Evolutionary conservation across 106 monocot species (phyloP).

Genomic region (Phalaenopsis equestris): DNA sequence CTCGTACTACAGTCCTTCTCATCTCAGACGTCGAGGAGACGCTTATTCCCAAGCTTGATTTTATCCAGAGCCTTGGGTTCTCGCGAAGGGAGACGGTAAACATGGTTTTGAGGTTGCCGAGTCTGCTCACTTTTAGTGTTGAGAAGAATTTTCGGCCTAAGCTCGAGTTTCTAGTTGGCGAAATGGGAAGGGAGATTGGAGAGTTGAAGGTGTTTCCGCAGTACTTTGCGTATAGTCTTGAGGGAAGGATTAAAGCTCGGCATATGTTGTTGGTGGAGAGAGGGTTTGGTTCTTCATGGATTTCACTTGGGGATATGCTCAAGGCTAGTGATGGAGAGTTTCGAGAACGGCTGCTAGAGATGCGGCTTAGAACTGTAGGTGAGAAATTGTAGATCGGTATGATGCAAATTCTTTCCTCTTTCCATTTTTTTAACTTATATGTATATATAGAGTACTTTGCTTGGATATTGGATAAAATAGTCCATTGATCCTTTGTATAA

Average conservation of each 20-base stretch:
- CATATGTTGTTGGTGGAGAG: conserved; percentile 38
- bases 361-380: conserved; percentile 1
- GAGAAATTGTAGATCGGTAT: neutral
- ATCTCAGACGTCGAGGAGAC: conserved; percentile 62
- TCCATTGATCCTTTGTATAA: neutral
- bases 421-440: neutral
- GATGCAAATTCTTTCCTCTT: neutral
- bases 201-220: conserved; percentile 67
- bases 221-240: conserved; percentile 48
- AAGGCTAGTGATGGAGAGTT: conserved; percentile 20
- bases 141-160: conserved; percentile 70
- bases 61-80: conserved; percentile 40
- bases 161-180: conserved; percentile 29
- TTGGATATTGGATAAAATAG: neutral
- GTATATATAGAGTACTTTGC: neutral
- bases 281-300: conserved; percentile 7
- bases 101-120: conserved; percentile 45
- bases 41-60: conserved; percentile 70
- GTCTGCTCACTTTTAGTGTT: conserved; percentile 51
- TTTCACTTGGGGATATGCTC: conserved; percentile 9
- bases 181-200: conserved; percentile 20
- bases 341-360: conserved; percentile 12
- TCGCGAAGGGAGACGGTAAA: conserved; percentile 25
- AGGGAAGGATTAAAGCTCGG: conserved; percentile 17
- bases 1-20: conserved; percentile 50